Base-by-base conservation (phyloP, 1,284 basidiomycete species). In the Austroboletus olivaceoglutinosus region DNA sequence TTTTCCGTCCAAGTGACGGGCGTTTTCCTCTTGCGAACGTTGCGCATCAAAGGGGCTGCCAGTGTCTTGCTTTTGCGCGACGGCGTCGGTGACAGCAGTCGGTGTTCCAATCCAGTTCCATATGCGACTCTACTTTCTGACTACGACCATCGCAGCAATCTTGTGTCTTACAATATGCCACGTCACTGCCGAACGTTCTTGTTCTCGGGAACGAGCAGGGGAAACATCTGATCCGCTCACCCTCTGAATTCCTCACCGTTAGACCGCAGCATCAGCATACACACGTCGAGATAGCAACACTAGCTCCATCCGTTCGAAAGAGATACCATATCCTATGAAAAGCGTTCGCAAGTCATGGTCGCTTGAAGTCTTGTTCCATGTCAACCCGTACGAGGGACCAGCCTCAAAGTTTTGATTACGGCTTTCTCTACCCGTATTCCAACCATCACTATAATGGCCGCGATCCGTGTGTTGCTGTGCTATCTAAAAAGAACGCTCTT, bases 11-110 rank as follows among this genome's bases (percentile, higher is more conserved):
- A 40, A 5, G 71, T 74, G 19, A 80, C 62, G 2, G 77, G 75
- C 16, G 49, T 52, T 51, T 80, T 82, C 56, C 70, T 72, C 61
- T 75, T 81, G 50, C 70, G 73, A 37, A 59, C 51, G 58, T 69
- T 77, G 43, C 76, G 70, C 77, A 80, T 70, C n/a, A 15, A 23
- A 41, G 11, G 12, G 18, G n/a, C n/a, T n/a, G n/a, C n/a, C n/a
- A n/a, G n/a, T n/a, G n/a, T n/a, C n/a, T n/a, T n/a, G n/a, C n/a
- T n/a, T n/a, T n/a, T n/a, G n/a, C n/a, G n/a, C n/a, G n/a, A n/a
- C n/a, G n/a, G n/a, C n/a, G n/a, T n/a, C n/a, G n/a, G n/a, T n/a
- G n/a, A n/a, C n/a, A n/a, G n/a, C n/a, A n/a, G n/a, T n/a, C n/a
- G n/a, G n/a, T n/a, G n/a, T n/a, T n/a, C n/a, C n/a, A n/a, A n/a